Evolutionary conservation across 225 moss, liverwort and hornwort species (phyloP).

Genomic region (Physcomitrium patens): DNA sequence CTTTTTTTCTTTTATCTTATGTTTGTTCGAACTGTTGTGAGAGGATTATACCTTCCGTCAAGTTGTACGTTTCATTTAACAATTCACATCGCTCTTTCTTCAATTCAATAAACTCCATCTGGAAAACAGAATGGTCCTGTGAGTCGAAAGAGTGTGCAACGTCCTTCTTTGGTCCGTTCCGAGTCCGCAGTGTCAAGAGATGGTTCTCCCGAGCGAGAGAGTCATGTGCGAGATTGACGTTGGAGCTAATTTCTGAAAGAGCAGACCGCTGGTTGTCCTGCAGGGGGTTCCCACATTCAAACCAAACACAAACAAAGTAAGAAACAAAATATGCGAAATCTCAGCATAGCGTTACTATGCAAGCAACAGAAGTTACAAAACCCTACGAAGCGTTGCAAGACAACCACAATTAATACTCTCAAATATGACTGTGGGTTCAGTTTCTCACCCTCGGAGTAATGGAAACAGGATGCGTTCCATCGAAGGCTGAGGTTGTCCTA

Average conservation of each 20-base stretch:
- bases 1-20: no score
- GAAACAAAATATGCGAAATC: not conserved
- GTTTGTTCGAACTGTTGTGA: not conserved
- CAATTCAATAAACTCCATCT: slow-evolving; percentile 19
- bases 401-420: not conserved
- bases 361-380: not conserved
- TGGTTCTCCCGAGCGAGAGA: slow-evolving; percentile 19
- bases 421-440: not conserved
- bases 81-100: slow-evolving; percentile 19
- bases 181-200: slow-evolving; percentile 14
- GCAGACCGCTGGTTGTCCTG: slow-evolving; percentile 22
- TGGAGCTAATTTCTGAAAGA: slow-evolving; percentile 29
- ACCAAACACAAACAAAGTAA: not conserved
- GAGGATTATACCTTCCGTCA: slow-evolving; percentile 16
- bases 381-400: not conserved
- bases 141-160: slow-evolving; percentile 41
- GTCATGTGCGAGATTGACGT: slow-evolving; percentile 15
- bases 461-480: not conserved
- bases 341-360: not conserved
- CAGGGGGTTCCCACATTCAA: slow-evolving; percentile 12
- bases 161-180: slow-evolving; percentile 15
- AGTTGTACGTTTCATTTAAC: not conserved
- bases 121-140: slow-evolving; percentile 31
- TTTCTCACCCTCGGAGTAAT: slow-evolving; percentile 17
- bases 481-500: slow-evolving; percentile 25